Base-by-base conservation (phyloP, 768 basidiomycete species). In the Amanita subjunquillea region DNA sequence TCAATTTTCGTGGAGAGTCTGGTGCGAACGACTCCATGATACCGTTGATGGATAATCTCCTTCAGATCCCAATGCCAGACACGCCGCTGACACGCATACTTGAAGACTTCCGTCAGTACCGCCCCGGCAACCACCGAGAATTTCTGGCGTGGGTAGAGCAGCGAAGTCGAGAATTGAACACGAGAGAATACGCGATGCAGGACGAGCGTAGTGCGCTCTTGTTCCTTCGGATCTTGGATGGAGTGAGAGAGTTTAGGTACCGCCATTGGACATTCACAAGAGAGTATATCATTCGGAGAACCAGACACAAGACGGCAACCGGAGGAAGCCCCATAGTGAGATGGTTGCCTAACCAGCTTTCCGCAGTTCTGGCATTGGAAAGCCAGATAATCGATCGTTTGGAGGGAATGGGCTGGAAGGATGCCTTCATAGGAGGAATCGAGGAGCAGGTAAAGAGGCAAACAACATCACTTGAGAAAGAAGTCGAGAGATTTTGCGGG, bases 251-350 rank as follows among this genome's bases (percentile, higher is more conserved):
- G 25, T 64, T 68, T 50, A 51, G 67, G 13, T 60, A 63, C 56
- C 58, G 67, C 8, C 67, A 68, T 43, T 68, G 67, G 67, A 57
- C 62, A 42, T 68, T 67, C 56, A 68, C 66, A 5, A 61, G 60
- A 46, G 63, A 66, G 48, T 67, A 66, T 48, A 67, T 68, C 30
- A 47, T 68, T 29, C 59, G 61, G 52, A 56, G 59, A 41, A 62
- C 60, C 9, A 52, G 55, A 10, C 59, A 65, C 48, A 56, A 58
- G 15, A 62, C 61, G 38, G 67, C 67, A 13, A 68, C 67, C 3
- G 67, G 63, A 20, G 61, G 61, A 9, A 58, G 57, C 20, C 61
- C 62, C 4, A 62, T 62, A 50, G 46, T 62, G 17, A 49, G n/a
- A 27, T 52, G 51, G 43, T 41, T 55, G 10, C 54, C 54, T 9